phyloP scores from a whole-genome alignment of 176 grass and related monocot genomes.

The Eremochloa ophiuroides region DNA sequence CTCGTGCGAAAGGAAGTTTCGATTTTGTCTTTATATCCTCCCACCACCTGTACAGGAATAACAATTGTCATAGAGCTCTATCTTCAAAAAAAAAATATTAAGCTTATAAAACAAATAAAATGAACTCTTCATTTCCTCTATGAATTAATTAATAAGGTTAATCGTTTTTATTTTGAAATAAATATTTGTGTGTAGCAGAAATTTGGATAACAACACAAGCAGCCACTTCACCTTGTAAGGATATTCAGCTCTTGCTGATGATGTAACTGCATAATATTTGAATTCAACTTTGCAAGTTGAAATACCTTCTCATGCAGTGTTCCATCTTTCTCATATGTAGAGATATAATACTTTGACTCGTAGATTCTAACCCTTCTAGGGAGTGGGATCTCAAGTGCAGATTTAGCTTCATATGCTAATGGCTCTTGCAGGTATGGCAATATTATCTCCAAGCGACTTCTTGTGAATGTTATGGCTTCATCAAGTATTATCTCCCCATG shows the following conservation, averaged over 20 bases:
- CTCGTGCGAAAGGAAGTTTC: neutral
- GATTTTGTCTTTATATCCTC: neutral
- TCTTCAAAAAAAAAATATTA: neutral
- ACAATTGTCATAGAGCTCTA: neutral
- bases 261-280: neutral
- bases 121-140: neutral
- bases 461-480: neutral
- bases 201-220: neutral
- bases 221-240: neutral
- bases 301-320: neutral
- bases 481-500: conserved; percentile 3
- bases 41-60: neutral
- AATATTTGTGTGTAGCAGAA: neutral
- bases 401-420: neutral
- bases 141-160: neutral
- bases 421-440: neutral
- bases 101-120: neutral
- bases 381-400: neutral
- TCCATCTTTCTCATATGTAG: neutral
- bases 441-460: neutral
- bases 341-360: neutral
- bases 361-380: conserved; percentile 10
- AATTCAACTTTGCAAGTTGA: neutral
- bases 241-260: neutral
- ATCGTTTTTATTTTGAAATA: neutral